phyloP scores from a whole-genome alignment of 78 protist genomes.

The Ministeria vibrans region DNA sequence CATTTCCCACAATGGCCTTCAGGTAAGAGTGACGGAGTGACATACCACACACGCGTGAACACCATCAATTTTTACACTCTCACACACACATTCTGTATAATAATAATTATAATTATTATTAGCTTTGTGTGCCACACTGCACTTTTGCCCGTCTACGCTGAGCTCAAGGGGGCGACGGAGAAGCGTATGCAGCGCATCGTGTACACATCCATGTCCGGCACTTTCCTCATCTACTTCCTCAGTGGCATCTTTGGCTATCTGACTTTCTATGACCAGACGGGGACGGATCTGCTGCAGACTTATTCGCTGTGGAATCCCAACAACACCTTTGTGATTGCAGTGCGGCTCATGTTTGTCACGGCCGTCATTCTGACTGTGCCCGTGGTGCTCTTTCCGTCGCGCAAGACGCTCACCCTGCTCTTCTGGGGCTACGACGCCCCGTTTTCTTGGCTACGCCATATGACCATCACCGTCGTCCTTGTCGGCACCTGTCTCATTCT shows the following conservation, averaged over 20 bases:
- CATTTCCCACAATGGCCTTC: constrained; percentile 11
- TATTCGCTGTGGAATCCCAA: too few relatives aligned
- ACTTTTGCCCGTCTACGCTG: constrained; percentile 12
- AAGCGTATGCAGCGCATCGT: background rate
- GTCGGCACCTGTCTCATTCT: background rate
- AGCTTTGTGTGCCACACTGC: constrained; percentile 29
- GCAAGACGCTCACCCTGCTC: background rate
- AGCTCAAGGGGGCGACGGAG: background rate
- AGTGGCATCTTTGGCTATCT: constrained; percentile 21
- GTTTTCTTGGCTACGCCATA: background rate
- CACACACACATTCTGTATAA: too few relatives aligned
- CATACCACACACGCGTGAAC: too few relatives aligned
- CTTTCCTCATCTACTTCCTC: background rate
- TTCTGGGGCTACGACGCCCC: background rate
- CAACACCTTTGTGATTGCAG: background rate
- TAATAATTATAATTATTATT: too few relatives aligned
- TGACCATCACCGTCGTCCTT: background rate
- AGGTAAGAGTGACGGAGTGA: too few relatives aligned
- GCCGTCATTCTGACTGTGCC: constrained; percentile 8
- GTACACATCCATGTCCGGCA: background rate
- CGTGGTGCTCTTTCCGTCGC: background rate
- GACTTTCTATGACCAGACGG: background rate
- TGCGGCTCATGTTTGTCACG: background rate
- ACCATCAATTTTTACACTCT: too few relatives aligned
- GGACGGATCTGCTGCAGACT: background rate